Conservation (phyloP, 768 basidiomycete genomes). For the Flagelloscypha sp. region DNA sequence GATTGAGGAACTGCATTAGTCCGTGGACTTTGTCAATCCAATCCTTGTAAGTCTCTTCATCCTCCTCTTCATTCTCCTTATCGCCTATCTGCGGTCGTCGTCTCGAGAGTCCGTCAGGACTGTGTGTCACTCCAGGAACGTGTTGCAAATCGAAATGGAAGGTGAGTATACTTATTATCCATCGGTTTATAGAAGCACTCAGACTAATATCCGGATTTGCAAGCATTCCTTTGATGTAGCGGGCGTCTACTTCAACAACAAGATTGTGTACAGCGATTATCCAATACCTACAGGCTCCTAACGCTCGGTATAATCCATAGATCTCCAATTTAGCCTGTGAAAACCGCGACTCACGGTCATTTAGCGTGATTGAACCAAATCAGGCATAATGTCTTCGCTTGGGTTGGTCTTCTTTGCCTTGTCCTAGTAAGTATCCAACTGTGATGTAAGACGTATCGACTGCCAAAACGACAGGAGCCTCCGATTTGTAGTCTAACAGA, state of each 20-base stretch:
- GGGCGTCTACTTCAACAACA: constrained; percentile 21
- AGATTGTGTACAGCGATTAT: constrained; percentile 19
- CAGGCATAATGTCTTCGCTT: constrained; percentile 16
- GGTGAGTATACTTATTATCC: constrained; percentile 25
- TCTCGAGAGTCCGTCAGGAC: constrained; percentile 25
- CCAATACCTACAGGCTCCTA: constrained; percentile 14
- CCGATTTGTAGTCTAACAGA: constrained; percentile 21
- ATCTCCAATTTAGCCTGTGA: constrained; percentile 29
- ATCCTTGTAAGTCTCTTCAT: constrained; percentile 12
- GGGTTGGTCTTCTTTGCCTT: constrained; percentile 12
- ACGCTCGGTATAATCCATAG: constrained; percentile 19
- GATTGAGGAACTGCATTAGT: too few species aligned
- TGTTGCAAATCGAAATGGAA: constrained; percentile 26
- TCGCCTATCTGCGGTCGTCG: neutral
- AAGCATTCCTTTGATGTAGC: constrained; percentile 27
- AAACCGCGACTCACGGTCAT: constrained; percentile 22
- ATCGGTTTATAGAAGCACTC: constrained; percentile 25
- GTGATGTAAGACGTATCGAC: constrained; percentile 29
- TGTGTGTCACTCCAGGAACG: constrained; percentile 17
- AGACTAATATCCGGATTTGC: constrained; percentile 25
- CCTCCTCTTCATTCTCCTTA: constrained; percentile 6
- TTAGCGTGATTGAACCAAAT: constrained; percentile 32
- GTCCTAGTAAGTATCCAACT: constrained; percentile 29
- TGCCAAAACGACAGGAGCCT: constrained; percentile 20
- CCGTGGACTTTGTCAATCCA: constrained; percentile 22